Evolutionary conservation across 352 stramenopile genomes (phyloP).

Genomic region (Aphanomyces invadans): DNA sequence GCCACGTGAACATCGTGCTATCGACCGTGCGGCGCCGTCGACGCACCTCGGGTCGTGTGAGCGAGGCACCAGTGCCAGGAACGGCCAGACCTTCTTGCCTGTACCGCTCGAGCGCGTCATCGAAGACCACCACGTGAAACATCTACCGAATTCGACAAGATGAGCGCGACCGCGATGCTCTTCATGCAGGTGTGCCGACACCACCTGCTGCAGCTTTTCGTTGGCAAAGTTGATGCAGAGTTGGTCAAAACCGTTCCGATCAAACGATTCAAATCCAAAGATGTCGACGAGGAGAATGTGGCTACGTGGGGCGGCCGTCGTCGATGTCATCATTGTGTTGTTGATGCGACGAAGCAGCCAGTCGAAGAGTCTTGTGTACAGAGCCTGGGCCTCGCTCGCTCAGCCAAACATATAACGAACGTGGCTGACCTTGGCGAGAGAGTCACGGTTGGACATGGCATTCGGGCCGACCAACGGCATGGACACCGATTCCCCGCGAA

Average conservation of each 20-base stretch:
- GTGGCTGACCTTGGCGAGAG: slow-evolving; percentile 19
- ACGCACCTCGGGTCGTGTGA: background rate
- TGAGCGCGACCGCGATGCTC: no score
- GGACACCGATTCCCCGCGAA: slow-evolving; percentile 24
- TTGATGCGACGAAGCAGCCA: slow-evolving; percentile 93
- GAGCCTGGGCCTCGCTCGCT: slow-evolving; percentile 39
- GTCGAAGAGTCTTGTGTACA: slow-evolving; percentile 95
- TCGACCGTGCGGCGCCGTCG: no score
- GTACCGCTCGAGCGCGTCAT: slow-evolving; percentile 16
- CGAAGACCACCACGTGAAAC: slow-evolving; percentile 23
- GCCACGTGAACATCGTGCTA: no score
- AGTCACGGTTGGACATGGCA: slow-evolving; percentile 26
- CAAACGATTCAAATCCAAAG: slow-evolving; percentile 97
- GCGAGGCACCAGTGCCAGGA: background rate
- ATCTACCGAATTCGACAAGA: background rate
- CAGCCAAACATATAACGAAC: background rate
- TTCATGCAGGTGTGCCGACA: no score
- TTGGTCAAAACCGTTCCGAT: slow-evolving; percentile 95
- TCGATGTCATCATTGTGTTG: slow-evolving; percentile 27
- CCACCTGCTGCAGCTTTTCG: slow-evolving; percentile 88
- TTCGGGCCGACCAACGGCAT: slow-evolving; percentile 26
- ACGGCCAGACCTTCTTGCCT: slow-evolving; percentile 17
- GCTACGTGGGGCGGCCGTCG: slow-evolving; percentile 31
- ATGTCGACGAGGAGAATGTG: slow-evolving; percentile 88
- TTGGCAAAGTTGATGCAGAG: slow-evolving; percentile 96